Conservation (phyloP, 2,329 filamentous ascomycete genomes). For the Epichloe amarillans region DNA sequence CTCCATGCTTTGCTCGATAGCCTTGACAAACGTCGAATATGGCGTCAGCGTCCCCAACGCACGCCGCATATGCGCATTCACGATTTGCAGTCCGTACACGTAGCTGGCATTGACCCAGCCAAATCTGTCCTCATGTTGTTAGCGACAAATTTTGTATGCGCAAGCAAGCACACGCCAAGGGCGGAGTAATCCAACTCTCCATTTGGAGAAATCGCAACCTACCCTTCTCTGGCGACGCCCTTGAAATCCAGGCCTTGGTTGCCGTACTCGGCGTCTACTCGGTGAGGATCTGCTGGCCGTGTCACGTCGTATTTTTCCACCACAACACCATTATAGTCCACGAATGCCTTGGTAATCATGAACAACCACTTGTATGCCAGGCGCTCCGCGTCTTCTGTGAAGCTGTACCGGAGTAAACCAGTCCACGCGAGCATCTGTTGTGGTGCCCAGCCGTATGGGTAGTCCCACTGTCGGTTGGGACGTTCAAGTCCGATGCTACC, state of each 20-base stretch:
- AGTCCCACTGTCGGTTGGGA: slow-evolving; percentile 97
- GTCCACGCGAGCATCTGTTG: slow-evolving; percentile 98
- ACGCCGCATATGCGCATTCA: slow-evolving; percentile 79
- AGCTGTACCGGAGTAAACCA: slow-evolving; percentile 80
- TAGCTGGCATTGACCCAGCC: slow-evolving; percentile 99
- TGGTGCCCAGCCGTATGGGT: slow-evolving; percentile 94
- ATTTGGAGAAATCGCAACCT: slow-evolving; percentile 26
- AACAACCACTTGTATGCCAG: slow-evolving; percentile 94
- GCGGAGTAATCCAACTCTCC: too few species aligned
- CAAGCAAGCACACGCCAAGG: too few species aligned
- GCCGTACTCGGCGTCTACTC: slow-evolving; percentile 92
- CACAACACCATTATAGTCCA: slow-evolving; percentile 95
- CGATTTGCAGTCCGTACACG: slow-evolving; percentile 79
- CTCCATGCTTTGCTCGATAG: slow-evolving; percentile 41
- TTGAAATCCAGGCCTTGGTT: slow-evolving; percentile 95
- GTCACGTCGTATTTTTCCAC: slow-evolving; percentile 99
- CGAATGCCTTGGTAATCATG: slow-evolving; percentile 97
- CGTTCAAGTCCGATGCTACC: slow-evolving; percentile 66
- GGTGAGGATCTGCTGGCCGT: slow-evolving; percentile 74
- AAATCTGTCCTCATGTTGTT: slow-evolving; percentile 46
- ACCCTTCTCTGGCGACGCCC: slow-evolving; percentile 92
- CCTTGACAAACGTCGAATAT: slow-evolving; percentile 70
- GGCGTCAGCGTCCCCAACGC: slow-evolving; percentile 79
- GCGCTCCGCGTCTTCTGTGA: slow-evolving; percentile 76
- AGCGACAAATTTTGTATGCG: too few species aligned